A percentile compares a stretch with the other conserved stretches of the same genome.
phyloP scores from a whole-genome alignment of 2,329 filamentous ascomycete species.

The Fusarium buharicum region DNA sequence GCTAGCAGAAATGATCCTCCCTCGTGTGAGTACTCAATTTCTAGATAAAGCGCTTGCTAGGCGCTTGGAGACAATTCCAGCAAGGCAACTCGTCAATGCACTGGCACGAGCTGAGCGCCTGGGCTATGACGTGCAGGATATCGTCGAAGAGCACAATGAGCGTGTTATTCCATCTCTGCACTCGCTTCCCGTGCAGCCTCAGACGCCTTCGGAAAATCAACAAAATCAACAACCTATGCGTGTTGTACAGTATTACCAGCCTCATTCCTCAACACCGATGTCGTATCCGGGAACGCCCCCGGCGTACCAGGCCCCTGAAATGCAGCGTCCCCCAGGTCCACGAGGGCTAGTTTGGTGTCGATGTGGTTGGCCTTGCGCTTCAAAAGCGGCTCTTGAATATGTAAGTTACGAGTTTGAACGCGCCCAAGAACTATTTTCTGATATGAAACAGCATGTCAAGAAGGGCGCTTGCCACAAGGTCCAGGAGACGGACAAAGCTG shows the following conservation, averaged over 20 bases:
- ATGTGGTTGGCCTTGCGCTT: slow-evolving; percentile 53
- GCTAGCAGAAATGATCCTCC: slow-evolving; percentile 56
- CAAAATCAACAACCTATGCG: not conserved
- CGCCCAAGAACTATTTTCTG: slow-evolving; percentile 8
- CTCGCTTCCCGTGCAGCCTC: slow-evolving; percentile 22
- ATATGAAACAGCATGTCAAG: slow-evolving; percentile 44
- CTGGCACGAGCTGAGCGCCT: slow-evolving; percentile 66
- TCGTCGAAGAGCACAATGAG: slow-evolving; percentile 56
- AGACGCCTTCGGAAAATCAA: slow-evolving; percentile 6
- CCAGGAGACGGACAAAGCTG: slow-evolving; percentile 22
- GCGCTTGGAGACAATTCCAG: slow-evolving; percentile 64
- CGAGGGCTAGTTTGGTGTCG: slow-evolving; percentile 43
- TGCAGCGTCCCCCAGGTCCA: not conserved
- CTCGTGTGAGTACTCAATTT: slow-evolving; percentile 60
- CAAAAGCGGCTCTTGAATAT: slow-evolving; percentile 44
- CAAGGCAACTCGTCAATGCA: slow-evolving; percentile 65
- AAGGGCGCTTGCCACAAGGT: slow-evolving; percentile 44
- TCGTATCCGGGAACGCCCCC: not conserved
- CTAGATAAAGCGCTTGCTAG: slow-evolving; percentile 63
- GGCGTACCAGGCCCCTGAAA: not conserved
- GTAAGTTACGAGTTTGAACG: slow-evolving; percentile 41
- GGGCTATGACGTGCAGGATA: slow-evolving; percentile 64
- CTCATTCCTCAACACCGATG: slow-evolving; percentile 3
- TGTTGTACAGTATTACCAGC: slow-evolving; percentile 1
- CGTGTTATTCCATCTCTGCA: slow-evolving; percentile 51